phyloP scores from a whole-genome alignment of 495 filamentous ascomycete species.

The Aspergillus indologenus region DNA sequence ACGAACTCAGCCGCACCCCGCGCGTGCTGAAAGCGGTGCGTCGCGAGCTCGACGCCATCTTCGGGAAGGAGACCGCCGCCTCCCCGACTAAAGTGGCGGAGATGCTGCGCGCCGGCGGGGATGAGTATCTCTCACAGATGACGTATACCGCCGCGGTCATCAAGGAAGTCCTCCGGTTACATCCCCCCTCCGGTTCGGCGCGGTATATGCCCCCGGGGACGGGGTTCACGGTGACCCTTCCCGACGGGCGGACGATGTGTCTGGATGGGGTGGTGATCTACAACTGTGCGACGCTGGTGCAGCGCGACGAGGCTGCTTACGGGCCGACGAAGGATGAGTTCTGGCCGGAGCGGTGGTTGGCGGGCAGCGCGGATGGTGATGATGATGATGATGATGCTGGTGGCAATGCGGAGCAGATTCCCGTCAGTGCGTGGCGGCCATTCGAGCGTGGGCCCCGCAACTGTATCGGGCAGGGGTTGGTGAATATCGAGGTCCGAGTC shows the following conservation, averaged over 20 bases:
- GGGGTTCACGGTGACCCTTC: conserved; percentile 23
- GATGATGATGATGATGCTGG: background rate
- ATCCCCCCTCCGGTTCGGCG: conserved; percentile 39
- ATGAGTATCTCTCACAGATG: conserved; percentile 32
- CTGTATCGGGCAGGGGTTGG: conserved; percentile 52
- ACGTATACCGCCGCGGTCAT: conserved; percentile 46
- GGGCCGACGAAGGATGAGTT: conserved; percentile 20
- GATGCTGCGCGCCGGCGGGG: conserved; percentile 7
- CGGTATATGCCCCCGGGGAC: conserved; percentile 33
- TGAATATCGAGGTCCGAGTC: conserved; percentile 39
- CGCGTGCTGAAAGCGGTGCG: conserved; percentile 33
- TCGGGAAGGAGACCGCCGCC: conserved; percentile 22
- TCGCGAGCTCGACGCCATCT: conserved; percentile 43
- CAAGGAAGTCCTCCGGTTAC: conserved; percentile 47
- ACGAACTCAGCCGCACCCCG: conserved; percentile 49
- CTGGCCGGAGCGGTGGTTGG: conserved; percentile 26
- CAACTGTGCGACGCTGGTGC: conserved; percentile 20
- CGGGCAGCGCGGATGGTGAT: background rate
- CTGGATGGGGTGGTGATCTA: conserved; percentile 30
- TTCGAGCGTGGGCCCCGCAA: conserved; percentile 49
- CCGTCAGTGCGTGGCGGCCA: conserved; percentile 39
- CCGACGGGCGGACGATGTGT: conserved; percentile 28
- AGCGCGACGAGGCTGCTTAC: conserved; percentile 21
- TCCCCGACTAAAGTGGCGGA: conserved; percentile 9
- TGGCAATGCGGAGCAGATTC: background rate